A percentile compares a stretch with the other conserved stretches of the same genome.
Evolutionary conservation across 2,329 filamentous ascomycete species (phyloP).

Genomic region (Colletotrichum endophyticum): DNA sequence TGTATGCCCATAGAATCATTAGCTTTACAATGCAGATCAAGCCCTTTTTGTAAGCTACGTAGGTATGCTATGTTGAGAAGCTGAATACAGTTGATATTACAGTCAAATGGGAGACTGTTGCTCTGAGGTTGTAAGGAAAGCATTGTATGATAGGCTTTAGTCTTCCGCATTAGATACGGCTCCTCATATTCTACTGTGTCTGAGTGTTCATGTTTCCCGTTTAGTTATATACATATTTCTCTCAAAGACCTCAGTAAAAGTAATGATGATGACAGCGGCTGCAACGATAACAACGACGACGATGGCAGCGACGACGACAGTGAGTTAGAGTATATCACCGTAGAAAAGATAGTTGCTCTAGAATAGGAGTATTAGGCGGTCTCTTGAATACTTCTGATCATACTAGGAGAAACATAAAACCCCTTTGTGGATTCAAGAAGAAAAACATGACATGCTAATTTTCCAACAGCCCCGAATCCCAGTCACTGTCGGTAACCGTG

Average conservation of each 20-base stretch:
- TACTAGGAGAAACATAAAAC: neutral
- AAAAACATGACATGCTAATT: fast-evolving
- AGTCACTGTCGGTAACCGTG: neutral
- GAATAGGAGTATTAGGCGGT: fast-evolving
- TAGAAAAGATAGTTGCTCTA: neutral
- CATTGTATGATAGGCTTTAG: neutral
- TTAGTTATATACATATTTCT: too few species aligned
- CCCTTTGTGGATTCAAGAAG: neutral
- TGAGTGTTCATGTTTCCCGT: too few species aligned
- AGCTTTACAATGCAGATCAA: neutral
- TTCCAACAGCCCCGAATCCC: fast-evolving
- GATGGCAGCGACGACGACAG: neutral
- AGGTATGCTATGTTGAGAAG: neutral
- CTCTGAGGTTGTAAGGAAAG: neutral
- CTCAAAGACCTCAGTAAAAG: too few species aligned
- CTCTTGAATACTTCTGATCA: fast-evolving
- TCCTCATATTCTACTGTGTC: too few species aligned
- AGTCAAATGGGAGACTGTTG: neutral
- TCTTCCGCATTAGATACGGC: neutral
- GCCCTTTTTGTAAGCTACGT: neutral
- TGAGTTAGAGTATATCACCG: fast-evolving
- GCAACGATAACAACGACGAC: too few species aligned
- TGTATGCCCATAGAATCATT: neutral
- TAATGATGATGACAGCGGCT: too few species aligned
- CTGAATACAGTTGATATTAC: too few species aligned